Conservation (phyloP, 179 eudicot genomes). For the Actinidia chinensis region DNA sequence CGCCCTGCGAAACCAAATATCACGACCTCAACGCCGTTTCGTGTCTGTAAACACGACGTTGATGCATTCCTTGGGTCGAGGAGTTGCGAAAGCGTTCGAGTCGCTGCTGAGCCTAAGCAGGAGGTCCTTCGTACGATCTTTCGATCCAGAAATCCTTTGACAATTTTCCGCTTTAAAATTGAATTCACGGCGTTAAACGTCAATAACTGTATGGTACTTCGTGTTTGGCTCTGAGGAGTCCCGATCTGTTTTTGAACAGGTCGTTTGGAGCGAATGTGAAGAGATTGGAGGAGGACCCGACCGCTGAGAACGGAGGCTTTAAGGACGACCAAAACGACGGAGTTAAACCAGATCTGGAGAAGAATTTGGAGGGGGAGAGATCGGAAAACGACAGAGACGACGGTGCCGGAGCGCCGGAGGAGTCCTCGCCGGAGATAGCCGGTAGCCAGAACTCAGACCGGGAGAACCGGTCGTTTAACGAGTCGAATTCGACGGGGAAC, state of each 20-base stretch:
- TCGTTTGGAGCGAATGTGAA: conserved; percentile 55
- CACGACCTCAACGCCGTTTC: conserved; percentile 43
- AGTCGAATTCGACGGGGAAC: conserved; percentile 28
- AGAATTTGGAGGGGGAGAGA: conserved; percentile 16
- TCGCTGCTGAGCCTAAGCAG: conserved; percentile 45
- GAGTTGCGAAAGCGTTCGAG: conserved; percentile 44
- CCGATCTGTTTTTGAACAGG: conserved; percentile 24
- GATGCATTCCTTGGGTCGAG: conserved; percentile 30
- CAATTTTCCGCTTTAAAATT: neutral
- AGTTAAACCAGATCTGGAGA: conserved; percentile 24
- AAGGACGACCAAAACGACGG: conserved; percentile 14
- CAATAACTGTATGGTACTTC: neutral
- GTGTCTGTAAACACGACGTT: conserved; percentile 13
- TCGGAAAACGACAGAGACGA: conserved; percentile 17
- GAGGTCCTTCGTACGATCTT: conserved; percentile 48
- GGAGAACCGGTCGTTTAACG: conserved; percentile 30
- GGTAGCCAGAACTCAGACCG: conserved; percentile 21
- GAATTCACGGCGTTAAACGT: neutral
- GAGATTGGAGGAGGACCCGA: conserved; percentile 52
- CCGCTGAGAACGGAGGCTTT: conserved; percentile 24
- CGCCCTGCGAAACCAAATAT: conserved; percentile 36
- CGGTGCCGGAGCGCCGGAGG: conserved; percentile 12
- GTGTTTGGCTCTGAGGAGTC: conserved; percentile 13
- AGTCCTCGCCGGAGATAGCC: neutral
- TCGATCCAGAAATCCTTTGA: conserved; percentile 42